These are phyloP conservation scores for Populus trichocarpa DNA, from an alignment of 441 rosid species.

Conservation along the genomic window DNA sequence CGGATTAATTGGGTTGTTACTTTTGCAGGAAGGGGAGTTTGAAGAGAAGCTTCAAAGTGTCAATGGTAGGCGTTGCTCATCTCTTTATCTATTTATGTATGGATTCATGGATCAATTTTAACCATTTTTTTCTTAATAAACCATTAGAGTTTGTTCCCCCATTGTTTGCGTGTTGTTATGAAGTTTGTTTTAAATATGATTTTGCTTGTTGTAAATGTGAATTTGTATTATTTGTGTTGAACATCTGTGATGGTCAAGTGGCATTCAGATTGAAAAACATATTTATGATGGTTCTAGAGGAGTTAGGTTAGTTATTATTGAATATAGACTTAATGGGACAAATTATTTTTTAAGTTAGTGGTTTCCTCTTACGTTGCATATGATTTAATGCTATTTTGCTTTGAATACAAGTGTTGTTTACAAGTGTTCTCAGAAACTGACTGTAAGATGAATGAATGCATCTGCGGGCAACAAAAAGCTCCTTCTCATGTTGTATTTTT, in stretches of 20 bases:
- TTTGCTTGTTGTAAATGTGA: background rate
- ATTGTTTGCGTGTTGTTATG: background rate
- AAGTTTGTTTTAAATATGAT: background rate
- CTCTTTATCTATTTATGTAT: background rate
- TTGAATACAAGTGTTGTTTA: background rate
- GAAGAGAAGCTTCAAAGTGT: slow-evolving; percentile 26
- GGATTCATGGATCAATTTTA: background rate
- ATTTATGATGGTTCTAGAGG: background rate
- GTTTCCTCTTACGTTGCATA: background rate
- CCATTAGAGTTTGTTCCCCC: background rate
- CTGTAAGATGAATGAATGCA: background rate
- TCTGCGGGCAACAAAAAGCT: background rate
- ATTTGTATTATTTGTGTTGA: background rate
- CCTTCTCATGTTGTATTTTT: background rate
- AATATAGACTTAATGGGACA: background rate
- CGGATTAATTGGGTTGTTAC: slow-evolving; percentile 7
- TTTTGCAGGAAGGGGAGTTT: slow-evolving; percentile 51
- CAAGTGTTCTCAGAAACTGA: background rate
- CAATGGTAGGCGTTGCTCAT: slow-evolving; percentile 26
- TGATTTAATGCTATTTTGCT: background rate
- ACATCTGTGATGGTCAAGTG: background rate
- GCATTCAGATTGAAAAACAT: background rate
- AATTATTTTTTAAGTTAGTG: too few relatives aligned
- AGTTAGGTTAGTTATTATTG: background rate
- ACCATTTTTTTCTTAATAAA: background rate